Base-by-base conservation (phyloP, 441 rosid genomes). In the Brassica balearica region DNA sequence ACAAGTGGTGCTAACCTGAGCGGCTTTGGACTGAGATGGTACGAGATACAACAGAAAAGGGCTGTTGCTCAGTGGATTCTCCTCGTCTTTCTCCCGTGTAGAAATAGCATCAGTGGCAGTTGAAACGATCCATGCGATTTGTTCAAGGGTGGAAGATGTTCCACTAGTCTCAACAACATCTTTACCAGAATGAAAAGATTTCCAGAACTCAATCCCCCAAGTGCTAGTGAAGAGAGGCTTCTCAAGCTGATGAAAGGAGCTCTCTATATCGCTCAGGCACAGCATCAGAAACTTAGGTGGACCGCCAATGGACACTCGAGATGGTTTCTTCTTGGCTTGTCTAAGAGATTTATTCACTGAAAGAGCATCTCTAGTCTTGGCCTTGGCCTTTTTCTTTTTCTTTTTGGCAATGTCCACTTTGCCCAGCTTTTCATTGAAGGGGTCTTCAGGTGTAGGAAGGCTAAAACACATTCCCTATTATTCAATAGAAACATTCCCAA, bases 141-240 rank as follows among this genome's bases (percentile, higher is more conserved):
- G 95, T 82, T 89, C 91, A 19, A 75, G 27, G 7, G 86, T 76
- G 38, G 88, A 85, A 80, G 90, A 82, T 61, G 85, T 76, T 27
- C 93, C 93, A 82, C 89, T 89, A 0, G 89, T 85, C 73, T 90
- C 99, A 66, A 93, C 3, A 79, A 93, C 77, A 72, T 89, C 89
- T 58, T 69, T 86, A 25, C 91, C 95, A 58, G 77, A 69, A 1
- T 84, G 80, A 77, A 82, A 89, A 63, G 84, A 80, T 80, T 89
- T 89, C 91, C 88, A 92, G 73, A 90, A 95, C 85, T 95, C 93
- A 69, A 88, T 73, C 25, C 99, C 99, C 99, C 96, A 95, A 17
- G 87, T 51, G 69, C 84, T 88, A 71, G 81, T 71, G 81, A 88
- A 89, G 74, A 95, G 77, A 60, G 87, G 83, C 62, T 78, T 86